Percentiles rank a stretch among this genome's conserved stretches.
phyloP scores from a whole-genome alignment of 179 eudicot genomes.

The Patellifolia procumbens region DNA sequence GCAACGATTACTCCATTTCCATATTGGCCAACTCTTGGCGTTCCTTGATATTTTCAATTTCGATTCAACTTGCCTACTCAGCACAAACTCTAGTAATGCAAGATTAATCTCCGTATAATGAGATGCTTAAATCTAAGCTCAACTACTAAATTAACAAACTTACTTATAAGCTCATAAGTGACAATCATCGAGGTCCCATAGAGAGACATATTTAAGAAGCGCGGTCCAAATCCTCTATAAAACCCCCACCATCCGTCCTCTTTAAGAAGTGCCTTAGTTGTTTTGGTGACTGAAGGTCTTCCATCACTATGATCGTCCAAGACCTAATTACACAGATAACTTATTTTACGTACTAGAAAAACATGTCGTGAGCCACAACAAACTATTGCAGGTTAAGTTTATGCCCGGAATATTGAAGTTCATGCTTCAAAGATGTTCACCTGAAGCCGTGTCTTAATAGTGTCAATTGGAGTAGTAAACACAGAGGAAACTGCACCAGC shows the following conservation, averaged over 20 bases:
- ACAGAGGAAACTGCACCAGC: slow-evolving; percentile 82
- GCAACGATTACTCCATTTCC: too few relatives aligned
- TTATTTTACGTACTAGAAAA: too few relatives aligned
- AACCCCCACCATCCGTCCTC: slow-evolving; percentile 83
- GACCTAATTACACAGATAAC: slow-evolving; percentile 39
- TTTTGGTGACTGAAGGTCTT: slow-evolving; percentile 68
- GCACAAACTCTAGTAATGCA: neutral
- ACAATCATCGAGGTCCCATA: slow-evolving; percentile 85
- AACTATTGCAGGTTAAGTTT: neutral
- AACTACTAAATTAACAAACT: slow-evolving; percentile 14
- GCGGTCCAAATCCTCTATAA: slow-evolving; percentile 81
- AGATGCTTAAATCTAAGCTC: neutral
- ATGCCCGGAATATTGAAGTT: neutral
- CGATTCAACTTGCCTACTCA: neutral
- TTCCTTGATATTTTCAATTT: too few relatives aligned
- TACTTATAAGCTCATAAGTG: slow-evolving; percentile 74
- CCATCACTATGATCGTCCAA: slow-evolving; percentile 64
- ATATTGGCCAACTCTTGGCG: too few relatives aligned
- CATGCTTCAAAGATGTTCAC: slow-evolving; percentile 25
- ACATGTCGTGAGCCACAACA: neutral
- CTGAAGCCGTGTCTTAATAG: slow-evolving; percentile 85
- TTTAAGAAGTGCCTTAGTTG: slow-evolving; percentile 47
- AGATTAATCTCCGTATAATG: neutral
- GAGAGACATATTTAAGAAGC: slow-evolving; percentile 76
- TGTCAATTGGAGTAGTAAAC: slow-evolving; percentile 75